Evolutionary conservation across 768 basidiomycete genomes (phyloP), one percentile per base, ranked within the genome.

Genomic region (Lentinula lateritia): DNA sequence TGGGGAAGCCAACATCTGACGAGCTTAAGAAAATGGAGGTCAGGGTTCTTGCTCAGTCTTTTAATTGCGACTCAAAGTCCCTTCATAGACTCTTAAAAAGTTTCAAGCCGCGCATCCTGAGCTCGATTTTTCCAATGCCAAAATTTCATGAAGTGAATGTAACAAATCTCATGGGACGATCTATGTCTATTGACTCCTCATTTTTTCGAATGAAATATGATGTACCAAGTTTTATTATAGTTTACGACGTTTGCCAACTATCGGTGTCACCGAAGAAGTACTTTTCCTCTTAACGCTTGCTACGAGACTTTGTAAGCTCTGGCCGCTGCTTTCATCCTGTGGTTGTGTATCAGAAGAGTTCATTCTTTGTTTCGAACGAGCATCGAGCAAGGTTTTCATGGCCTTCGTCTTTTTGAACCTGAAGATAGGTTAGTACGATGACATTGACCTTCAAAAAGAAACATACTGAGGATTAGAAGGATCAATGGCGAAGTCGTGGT

Each of bases 1-100:
- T 96, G 82, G 95, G 94, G 63, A 95, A 93, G 70, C 95, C 95
- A 5, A 96, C 95, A 1, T 95, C 93, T 0, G 95, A 96, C 64
- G 95, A 97, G 66, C 64, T 93, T 64, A 94, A 94, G 78, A 98
- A 96, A 76, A 82, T 85, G 80, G 95, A 97, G 81, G 92, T 88
- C 65, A 75, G 35, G 43, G 39, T 41, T 38, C 43, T 12, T 45
- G 54, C 50, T 10, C 10, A 28, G 23, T 46, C 28, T 39, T 41
- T 16, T 46, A 34, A 20, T 32, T 43, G 45, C 18, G 45, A 42
- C 60, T 45, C 54, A 32, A 28, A 28, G 28, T 28, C 41, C 52
- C 52, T 46, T 13, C 63, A 18, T 13, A 95, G 89, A 87, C 91
- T 50, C 75, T 98, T 61, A 85, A 87, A 75, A 95, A 90, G 73